Conservation (phyloP, 2,329 filamentous ascomycete species). For the Colletotrichum incanum region DNA sequence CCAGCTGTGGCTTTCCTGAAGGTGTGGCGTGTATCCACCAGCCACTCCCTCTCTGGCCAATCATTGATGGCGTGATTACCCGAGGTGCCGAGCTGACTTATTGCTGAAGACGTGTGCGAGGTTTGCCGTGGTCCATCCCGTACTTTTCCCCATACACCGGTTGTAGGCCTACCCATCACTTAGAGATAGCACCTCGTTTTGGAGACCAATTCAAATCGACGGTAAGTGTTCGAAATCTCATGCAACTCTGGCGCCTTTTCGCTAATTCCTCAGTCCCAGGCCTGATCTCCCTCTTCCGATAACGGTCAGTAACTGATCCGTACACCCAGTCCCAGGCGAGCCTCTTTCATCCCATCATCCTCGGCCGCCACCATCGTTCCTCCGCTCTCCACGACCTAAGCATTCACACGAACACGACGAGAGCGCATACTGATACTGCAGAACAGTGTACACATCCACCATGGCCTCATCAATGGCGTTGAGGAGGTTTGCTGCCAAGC, state of each 20-base stretch:
- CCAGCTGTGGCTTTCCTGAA: neutral
- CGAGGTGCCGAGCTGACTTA: constrained; percentile 24
- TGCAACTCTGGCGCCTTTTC: neutral
- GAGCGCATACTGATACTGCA: constrained; percentile 14
- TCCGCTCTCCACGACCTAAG: neutral
- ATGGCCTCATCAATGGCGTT: constrained; percentile 77
- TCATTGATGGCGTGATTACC: constrained; percentile 19
- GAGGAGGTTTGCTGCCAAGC: constrained; percentile 71
- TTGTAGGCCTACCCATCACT: constrained; percentile 34
- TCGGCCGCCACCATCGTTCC: constrained; percentile 12
- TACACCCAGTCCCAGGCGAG: neutral
- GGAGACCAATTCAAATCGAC: constrained; percentile 36
- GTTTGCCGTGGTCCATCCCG: constrained; percentile 17
- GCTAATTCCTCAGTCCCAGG: constrained; percentile 7
- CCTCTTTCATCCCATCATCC: constrained; percentile 8
- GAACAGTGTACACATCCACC: constrained; percentile 46
- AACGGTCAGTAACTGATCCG: constrained; percentile 31
- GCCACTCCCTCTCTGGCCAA: neutral
- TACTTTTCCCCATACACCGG: constrained; percentile 23
- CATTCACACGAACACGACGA: neutral
- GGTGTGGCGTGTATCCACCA: constrained; percentile 3
- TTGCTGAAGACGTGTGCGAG: constrained; percentile 23
- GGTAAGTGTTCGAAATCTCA: constrained; percentile 5
- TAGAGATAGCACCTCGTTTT: constrained; percentile 38
- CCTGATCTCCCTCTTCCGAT: constrained; percentile 23